Evolutionary conservation across 331 rosid genomes (phyloP).

Genomic region (Malus hybrid): DNA sequence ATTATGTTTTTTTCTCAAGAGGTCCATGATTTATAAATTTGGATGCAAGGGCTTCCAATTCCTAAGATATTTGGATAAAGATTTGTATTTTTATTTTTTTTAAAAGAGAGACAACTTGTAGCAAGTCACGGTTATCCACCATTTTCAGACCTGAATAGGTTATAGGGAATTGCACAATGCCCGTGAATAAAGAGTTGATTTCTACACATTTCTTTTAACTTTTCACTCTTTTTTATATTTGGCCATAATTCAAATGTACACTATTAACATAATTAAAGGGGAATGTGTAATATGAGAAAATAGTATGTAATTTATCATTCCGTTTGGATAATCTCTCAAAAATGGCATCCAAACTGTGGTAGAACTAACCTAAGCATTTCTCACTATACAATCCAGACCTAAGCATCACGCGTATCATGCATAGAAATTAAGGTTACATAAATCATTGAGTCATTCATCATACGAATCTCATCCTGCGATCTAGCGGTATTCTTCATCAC

Average conservation of each 20-base stretch:
- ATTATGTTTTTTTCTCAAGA: neutral
- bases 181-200: neutral
- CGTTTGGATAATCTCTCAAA: no score
- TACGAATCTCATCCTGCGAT: no score
- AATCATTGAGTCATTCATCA: neutral
- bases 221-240: no score
- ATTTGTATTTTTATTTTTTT: no score
- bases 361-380: neutral
- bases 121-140: no score
- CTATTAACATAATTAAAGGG: no score
- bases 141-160: rapidly evolving
- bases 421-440: neutral
- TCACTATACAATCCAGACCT: neutral
- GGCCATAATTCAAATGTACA: neutral
- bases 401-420: neutral
- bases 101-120: no score
- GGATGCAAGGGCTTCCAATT: neutral
- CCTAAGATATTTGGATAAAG: neutral
- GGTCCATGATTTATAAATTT: neutral
- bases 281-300: no score
- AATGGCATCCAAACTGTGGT: neutral
- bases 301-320: neutral
- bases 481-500: no score
- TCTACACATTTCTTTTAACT: neutral
- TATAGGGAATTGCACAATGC: no score